Percentiles rank a stretch among this genome's conserved stretches.
phyloP scores from a whole-genome alignment of 2,329 filamentous ascomycete genomes.

The Tolypocladium ovalisporum region DNA sequence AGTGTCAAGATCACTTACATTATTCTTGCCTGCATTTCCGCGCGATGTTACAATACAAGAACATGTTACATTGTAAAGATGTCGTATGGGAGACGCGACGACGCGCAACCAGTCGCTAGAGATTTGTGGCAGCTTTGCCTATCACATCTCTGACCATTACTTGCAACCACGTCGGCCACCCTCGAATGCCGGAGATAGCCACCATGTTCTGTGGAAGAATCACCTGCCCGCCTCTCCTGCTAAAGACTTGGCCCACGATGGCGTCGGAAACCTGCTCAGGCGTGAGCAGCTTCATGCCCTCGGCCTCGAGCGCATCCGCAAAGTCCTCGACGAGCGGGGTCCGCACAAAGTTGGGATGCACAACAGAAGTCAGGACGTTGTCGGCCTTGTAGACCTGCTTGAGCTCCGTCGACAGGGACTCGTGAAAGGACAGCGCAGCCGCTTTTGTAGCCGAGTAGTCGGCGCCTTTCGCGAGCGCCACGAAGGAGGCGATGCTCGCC shows the following conservation, averaged over 20 bases:
- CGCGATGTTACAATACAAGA: too few relatives aligned
- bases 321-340: conserved; percentile 31
- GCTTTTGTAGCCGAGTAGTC: conserved; percentile 59
- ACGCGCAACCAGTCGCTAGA: not conserved
- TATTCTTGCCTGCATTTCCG: too few relatives aligned
- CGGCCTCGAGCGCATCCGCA: conserved; percentile 13
- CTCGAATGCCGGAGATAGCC: conserved; percentile 22
- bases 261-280: conserved; percentile 26
- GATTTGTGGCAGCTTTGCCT: conserved; percentile 5
- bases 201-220: conserved; percentile 25
- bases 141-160: conserved; percentile 19
- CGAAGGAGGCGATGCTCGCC: conserved; percentile 52
- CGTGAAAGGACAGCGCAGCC: conserved; percentile 55
- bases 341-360: conserved; percentile 45
- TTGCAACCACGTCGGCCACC: conserved; percentile 27
- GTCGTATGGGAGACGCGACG: not conserved
- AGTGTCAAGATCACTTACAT: too few relatives aligned
- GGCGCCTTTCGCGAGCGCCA: conserved; percentile 47
- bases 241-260: conserved; percentile 33
- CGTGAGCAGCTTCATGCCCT: conserved; percentile 18
- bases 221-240: conserved; percentile 31
- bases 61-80: not conserved
- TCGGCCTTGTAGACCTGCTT: conserved; percentile 48
- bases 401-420: conserved; percentile 47
- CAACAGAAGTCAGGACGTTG: conserved; percentile 50